Percentiles rank a stretch among this genome's conserved stretches.
phyloP scores from a whole-genome alignment of 306 rosid species.

The Canavalia ensiformis region DNA sequence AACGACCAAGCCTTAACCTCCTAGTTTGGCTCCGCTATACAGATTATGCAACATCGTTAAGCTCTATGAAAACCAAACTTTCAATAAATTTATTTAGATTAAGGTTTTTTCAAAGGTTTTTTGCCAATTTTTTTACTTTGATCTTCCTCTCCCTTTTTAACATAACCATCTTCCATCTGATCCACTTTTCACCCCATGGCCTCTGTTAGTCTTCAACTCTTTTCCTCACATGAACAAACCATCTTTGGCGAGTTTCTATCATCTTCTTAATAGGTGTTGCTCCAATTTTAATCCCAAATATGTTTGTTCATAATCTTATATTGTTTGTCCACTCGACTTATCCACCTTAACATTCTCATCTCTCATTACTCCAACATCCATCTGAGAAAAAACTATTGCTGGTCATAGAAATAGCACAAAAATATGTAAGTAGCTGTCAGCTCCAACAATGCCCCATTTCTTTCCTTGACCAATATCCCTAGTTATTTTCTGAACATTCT shows the following conservation, averaged over 20 bases:
- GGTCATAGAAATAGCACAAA: neutral
- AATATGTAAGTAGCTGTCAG: neutral
- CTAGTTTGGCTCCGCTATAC: neutral
- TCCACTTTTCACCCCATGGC: neutral
- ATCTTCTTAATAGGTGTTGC: neutral
- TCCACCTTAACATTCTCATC: neutral
- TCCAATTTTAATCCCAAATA: neutral
- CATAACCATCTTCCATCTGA: constrained; percentile 2
- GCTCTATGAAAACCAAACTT: constrained; percentile 8
- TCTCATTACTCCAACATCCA: constrained; percentile 5
- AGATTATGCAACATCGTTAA: neutral
- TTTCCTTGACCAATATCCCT: constrained; percentile 11
- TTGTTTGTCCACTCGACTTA: constrained; percentile 1
- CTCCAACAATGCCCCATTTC: neutral
- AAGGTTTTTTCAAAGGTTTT: neutral
- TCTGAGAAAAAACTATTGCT: neutral
- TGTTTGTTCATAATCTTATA: neutral
- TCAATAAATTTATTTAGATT: constrained; percentile 14
- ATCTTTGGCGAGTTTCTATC: neutral
- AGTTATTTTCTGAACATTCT: neutral
- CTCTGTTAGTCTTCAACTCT: neutral
- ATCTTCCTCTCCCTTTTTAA: constrained; percentile 19
- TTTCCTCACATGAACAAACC: constrained; percentile 9
- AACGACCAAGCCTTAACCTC: neutral
- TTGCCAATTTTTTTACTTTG: neutral